These are phyloP conservation scores for Ogataea nakhonphanomensis DNA, from an alignment of 805 yeast species.

Conservation along the genomic window DNA sequence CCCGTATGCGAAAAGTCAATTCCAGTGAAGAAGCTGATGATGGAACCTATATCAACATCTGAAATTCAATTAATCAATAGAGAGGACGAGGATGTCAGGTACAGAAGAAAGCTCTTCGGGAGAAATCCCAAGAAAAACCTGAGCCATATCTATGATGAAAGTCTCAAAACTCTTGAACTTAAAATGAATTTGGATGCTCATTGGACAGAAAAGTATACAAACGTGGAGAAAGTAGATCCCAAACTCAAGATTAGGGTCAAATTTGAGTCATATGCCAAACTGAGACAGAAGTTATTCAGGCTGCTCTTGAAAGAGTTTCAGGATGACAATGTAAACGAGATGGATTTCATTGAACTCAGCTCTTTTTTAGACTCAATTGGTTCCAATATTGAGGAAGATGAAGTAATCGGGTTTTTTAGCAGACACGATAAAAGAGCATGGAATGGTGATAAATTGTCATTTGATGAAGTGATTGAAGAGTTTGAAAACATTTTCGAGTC, in stretches of 20 bases:
- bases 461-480: conserved; percentile 43
- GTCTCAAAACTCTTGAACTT: conserved; percentile 41
- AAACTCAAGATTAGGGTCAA: conserved; percentile 56
- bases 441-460: conserved; percentile 50
- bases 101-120: conserved; percentile 21
- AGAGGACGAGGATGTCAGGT: conserved; percentile 10
- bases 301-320: conserved; percentile 48
- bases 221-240: conserved; percentile 44
- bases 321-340: conserved; percentile 43
- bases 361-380: conserved; percentile 66
- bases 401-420: conserved; percentile 52
- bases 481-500: conserved; percentile 41
- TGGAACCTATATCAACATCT: conserved; percentile 9
- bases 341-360: conserved; percentile 58
- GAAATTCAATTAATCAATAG: conserved; percentile 14
- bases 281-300: conserved; percentile 70
- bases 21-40: conserved; percentile 41
- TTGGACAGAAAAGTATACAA: conserved; percentile 32
- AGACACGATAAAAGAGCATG: conserved; percentile 44
- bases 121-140: conserved; percentile 32
- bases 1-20: conserved; percentile 66
- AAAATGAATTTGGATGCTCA: conserved; percentile 27
- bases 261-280: conserved; percentile 60
- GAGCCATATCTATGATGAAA: conserved; percentile 38
- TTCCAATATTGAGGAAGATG: conserved; percentile 49